Evolutionary conservation across 345 rosid genomes (phyloP), one percentile per base, ranked within the genome.

Genomic region (Punica granatum): DNA sequence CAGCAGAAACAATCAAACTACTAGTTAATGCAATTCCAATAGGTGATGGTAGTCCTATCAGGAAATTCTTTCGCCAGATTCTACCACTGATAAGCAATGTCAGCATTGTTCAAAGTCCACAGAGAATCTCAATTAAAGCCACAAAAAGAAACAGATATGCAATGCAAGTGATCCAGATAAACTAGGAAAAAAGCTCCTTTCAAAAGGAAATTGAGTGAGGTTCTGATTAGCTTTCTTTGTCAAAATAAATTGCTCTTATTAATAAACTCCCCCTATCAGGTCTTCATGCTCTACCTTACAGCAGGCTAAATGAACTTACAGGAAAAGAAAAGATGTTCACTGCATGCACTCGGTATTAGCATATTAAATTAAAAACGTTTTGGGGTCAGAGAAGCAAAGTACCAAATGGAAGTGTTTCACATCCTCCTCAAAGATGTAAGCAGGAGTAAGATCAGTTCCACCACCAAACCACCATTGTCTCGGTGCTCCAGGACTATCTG

Each of bases 391-490:
- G n/a, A 62, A 34, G 19, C 26, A 49, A 66, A 32, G 32, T 82
- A 94, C 99, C 74, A 90, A 82, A 72, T 94, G 99, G 53, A 94
- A 94, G 77, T 91, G 98, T 82, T 83, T 88, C 70, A 89, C 96
- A 83, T 94, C 99, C 69, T 94, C 98, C 67, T 94, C 96, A 66
- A 89, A 89, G 77, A 94, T 86, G 74, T 94, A 94, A 77, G 99
- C 81, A 76, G 99, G 99, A 54, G 99, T 90, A 33, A 94, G 83
- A 84, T 94, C 99, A 69, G 99, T 94, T n/a, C 99, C 99, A 69
- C 99, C 97, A 37, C 99, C 97, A 74, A 94, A 91, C 99, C 99
- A 94, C 99, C 99, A 94, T 70, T 91, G 97, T 80, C 88, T 81
- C 0, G 97, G 97, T 62, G 97, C 97, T 82, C 99, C 99, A 61